Evolutionary conservation across 768 basidiomycete species (phyloP), one percentile per base, ranked within the genome.

Genomic region (Lactarius quietus): DNA sequence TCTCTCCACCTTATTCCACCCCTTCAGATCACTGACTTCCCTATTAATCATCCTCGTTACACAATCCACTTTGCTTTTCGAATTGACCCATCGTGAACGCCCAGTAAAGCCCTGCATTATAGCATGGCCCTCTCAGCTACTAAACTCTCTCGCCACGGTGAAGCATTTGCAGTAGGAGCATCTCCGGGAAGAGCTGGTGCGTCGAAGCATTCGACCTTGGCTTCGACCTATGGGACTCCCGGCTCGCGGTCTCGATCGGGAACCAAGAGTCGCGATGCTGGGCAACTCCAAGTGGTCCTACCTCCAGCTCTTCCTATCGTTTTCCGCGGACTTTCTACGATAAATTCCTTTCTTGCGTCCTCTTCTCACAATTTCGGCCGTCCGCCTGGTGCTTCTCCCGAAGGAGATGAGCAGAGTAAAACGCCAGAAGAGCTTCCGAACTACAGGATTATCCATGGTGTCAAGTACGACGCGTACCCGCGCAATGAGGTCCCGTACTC

Each of bases 401-500:
- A 28, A 38, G 45, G 52, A 10, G 26, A 29, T 23, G 59, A 64
- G 23, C 31, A 6, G 36, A 6, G 20, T 26, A 31, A 52, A n/a
- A 28, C 17, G 18, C 35, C 23, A 43, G 31, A 57, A 14, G 55
- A 43, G 29, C 38, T 28, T 38, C 29, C 17, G 28, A 57, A 65
- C 20, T 52, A 33, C 38, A 55, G 43, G n/a, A 65, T 51, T 20
- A 52, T 57, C 20, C 53, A 52, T 14, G 59, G 64, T 35, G 48
- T 62, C 60, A 57, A 62, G 20, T 36, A 43, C 39, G 60, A 57
- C 23, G 18, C 5, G 17, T 62, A 62, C 17, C 51, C 61, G 17
- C 57, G 61, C 38, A 43, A 62, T 23, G 65, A 53, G n/a, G 57
- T 59, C 26, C 56, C 65, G 12, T 57, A 62, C 28, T 59, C 33